phyloP scores from a whole-genome alignment of 768 basidiomycete genomes.

The Paxillus ammoniavirescens region DNA sequence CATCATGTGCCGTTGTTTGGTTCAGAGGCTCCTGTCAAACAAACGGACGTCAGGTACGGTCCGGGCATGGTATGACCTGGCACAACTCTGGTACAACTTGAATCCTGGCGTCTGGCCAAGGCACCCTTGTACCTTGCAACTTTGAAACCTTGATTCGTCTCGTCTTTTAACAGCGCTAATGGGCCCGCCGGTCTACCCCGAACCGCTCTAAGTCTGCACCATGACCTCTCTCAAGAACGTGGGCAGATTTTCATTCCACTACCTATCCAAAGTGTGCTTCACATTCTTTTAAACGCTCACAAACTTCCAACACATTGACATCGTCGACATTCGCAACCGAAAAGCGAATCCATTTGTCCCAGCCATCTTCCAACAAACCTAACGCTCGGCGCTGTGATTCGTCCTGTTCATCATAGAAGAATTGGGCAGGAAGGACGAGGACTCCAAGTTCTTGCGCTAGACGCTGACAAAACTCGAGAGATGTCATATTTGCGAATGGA shows the following conservation, averaged over 20 bases:
- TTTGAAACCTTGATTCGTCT: too few relatives aligned
- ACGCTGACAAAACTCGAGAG: slow-evolving; percentile 53
- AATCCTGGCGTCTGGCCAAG: too few relatives aligned
- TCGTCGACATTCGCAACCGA: slow-evolving; percentile 82
- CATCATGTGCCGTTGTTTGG: too few relatives aligned
- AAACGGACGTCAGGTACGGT: too few relatives aligned
- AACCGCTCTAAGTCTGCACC: too few relatives aligned
- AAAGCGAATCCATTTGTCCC: slow-evolving; percentile 70
- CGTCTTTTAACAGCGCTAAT: too few relatives aligned
- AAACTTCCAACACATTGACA: slow-evolving; percentile 50
- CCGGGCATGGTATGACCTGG: too few relatives aligned
- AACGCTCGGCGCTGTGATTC: slow-evolving; percentile 16
- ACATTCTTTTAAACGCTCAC: slow-evolving; percentile 47
- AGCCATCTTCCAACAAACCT: slow-evolving; percentile 34
- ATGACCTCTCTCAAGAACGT: too few relatives aligned
- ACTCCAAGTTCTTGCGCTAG: slow-evolving; percentile 66
- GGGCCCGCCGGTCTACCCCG: too few relatives aligned
- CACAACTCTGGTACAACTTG: too few relatives aligned
- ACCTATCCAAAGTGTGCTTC: slow-evolving; percentile 38
- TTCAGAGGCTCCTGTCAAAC: too few relatives aligned
- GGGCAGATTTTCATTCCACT: not conserved
- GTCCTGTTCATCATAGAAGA: slow-evolving; percentile 43
- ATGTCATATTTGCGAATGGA: slow-evolving; percentile 48
- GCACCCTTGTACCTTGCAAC: too few relatives aligned
- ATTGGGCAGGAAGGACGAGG: slow-evolving; percentile 60